A percentile compares a stretch with the other conserved stretches of the same genome.
Conservation (phyloP, 129 eudicot genomes). For the Centella asiatica region DNA sequence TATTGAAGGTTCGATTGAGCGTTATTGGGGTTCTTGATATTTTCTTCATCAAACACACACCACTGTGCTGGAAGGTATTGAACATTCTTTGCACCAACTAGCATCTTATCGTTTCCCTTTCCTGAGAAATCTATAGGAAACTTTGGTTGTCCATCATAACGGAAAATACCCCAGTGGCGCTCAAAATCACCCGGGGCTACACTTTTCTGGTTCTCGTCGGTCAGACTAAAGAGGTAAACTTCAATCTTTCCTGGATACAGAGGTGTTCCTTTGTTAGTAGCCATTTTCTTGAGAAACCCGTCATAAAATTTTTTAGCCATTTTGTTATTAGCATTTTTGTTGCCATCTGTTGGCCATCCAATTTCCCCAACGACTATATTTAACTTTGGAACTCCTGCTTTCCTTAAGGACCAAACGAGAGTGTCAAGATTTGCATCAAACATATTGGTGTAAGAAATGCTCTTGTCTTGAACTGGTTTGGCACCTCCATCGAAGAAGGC, state of each 20-base stretch:
- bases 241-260: slow-evolving; percentile 10
- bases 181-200: slow-evolving; percentile 17
- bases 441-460: slow-evolving; percentile 2
- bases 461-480: slow-evolving; percentile 4
- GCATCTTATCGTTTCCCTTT: not conserved
- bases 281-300: slow-evolving; percentile 10
- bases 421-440: slow-evolving; percentile 11
- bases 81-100: slow-evolving; percentile 13
- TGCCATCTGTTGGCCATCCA: slow-evolving; percentile 30
- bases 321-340: not conserved
- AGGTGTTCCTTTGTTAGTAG: slow-evolving; percentile 13
- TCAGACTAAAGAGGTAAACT: slow-evolving; percentile 13
- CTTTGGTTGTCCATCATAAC: slow-evolving; percentile 20
- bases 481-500: slow-evolving; percentile 8
- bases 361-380: slow-evolving; percentile 18
- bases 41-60: slow-evolving; percentile 10
- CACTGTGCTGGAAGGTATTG: slow-evolving; percentile 2
- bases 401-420: not conserved
- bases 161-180: slow-evolving; percentile 25
- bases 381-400: not conserved
- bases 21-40: not conserved
- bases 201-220: slow-evolving; percentile 19
- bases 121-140: slow-evolving; percentile 9
- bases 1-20: not conserved
- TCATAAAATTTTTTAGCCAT: slow-evolving; percentile 14